phyloP scores from a whole-genome alignment of 768 basidiomycete genomes.

The Asterophora parasitica region DNA sequence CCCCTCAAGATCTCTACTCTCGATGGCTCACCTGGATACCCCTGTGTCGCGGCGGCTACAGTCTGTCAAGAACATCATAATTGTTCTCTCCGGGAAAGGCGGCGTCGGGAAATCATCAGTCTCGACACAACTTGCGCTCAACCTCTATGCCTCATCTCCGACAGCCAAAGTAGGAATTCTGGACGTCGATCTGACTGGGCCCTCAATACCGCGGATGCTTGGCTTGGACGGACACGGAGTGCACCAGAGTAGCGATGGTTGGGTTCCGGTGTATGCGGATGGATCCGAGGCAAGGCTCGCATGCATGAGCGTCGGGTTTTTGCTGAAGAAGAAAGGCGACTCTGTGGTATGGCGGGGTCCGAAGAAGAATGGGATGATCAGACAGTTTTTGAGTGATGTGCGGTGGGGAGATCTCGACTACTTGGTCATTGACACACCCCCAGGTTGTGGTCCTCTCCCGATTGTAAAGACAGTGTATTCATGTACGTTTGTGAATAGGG shows the following conservation, averaged over 20 bases:
- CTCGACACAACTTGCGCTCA: constrained; percentile 85
- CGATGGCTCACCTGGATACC: constrained; percentile 37
- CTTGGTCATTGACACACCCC: constrained; percentile 92
- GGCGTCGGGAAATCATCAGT: constrained; percentile 99
- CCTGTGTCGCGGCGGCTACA: constrained; percentile 69
- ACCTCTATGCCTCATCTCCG: constrained; percentile 67
- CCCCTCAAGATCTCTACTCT: no score
- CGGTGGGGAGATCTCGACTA: constrained; percentile 93
- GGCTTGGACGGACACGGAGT: constrained; percentile 84
- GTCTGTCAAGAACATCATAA: constrained; percentile 77
- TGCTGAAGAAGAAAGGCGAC: constrained; percentile 85
- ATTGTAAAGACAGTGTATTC: constrained; percentile 13
- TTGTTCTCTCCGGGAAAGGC: constrained; percentile 95
- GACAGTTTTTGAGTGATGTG: constrained; percentile 93
- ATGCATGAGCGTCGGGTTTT: constrained; percentile 96
- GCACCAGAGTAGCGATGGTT: constrained; percentile 91
- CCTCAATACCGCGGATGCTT: constrained; percentile 93
- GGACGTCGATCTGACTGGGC: constrained; percentile 91
- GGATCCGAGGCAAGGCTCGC: constrained; percentile 66
- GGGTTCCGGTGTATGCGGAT: constrained; percentile 98
- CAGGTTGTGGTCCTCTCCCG: constrained; percentile 54
- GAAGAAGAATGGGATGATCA: constrained; percentile 98
- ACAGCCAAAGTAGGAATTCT: constrained; percentile 78
- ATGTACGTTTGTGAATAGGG: constrained; percentile 44
- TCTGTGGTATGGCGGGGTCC: constrained; percentile 98